Evolutionary conservation across 1,284 basidiomycete genomes (phyloP), one percentile per base, ranked within the genome.

Genomic region (Chiua sp.): DNA sequence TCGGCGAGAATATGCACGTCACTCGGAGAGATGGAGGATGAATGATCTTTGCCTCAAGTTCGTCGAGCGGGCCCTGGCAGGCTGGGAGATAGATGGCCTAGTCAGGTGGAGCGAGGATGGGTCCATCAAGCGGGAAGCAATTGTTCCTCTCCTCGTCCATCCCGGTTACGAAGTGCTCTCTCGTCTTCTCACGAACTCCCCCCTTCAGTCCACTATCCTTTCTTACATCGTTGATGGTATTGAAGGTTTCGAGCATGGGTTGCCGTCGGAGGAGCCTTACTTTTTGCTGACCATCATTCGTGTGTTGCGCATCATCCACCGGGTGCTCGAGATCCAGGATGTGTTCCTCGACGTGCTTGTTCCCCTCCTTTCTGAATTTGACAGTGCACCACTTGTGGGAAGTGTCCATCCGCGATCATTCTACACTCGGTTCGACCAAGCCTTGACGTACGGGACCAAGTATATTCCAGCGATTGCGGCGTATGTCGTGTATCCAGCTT

Each of bases 111-210:
- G 79, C 2, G 86, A 89, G 59, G 83, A 85, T 20, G 72, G 76
- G 10, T 70, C 80, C 20, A 67, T 84, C 15, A 86, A 80, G 56
- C 75, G 75, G 28, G 88, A 90, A 32, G 72, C 78, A 0, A 70
- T 91, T 35, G 66, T 83, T 7, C 82, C 84, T 10, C 72, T 90
- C 11, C 78, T 90, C 13, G 71, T 90, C 3, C 94, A 98, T 73
- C 95, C 97, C 0, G 97, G 96, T 2, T 96, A 94, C 73, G 89
- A 94, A 55, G 79, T 98, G 55, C 86, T 97, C 75, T 86, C 90
- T 51, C 86, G 94, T 1, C 72, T 98, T 11, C 80, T 98, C 50
- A 90, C 88, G 22, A 86, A 87, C 52, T 85, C 88, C 0, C 79
- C 86, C 2, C 80, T 97, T 11, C 91, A 94, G 66, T 76, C 82